Base-by-base conservation (phyloP, 352 stramenopile species). In the Thraustochytrium striatum region DNA sequence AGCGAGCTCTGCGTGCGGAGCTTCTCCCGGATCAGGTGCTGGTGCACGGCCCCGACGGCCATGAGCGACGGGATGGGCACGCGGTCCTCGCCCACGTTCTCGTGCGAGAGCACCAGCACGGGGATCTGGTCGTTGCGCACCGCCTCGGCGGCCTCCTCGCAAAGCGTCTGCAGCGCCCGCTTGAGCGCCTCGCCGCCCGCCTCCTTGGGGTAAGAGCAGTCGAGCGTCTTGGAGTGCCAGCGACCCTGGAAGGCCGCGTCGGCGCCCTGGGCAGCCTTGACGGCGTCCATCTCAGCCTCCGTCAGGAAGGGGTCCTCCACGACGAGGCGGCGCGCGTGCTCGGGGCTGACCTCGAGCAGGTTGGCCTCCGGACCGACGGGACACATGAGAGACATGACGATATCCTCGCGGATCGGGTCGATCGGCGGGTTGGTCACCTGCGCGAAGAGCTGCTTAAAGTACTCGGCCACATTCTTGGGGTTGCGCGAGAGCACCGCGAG, bases 391-490 rank as follows among this genome's bases (percentile, higher is more conserved):
- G 92, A 97, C 93, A 98, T 98, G 44, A 98, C 93, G 82, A 98
- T 89, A 83, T 98, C 93, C 85, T 98, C 94, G 65, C 93, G 92
- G 85, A 98, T 97, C 21, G 94, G 94, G 85, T 98, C 94, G 84
- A 98, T 98, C 2, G 94, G 94, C 57, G 94, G 94, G 84, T 98
- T 98, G 16, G 94, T 98, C 57, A 98, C 94, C 85, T 98, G 91
- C 1, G 86, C 88, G 72, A 96, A 96, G 2, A 93, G 87, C 85
- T 98, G 95, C 87, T 98, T 98, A 86, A 98, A 98, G 83, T 98
- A 98, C 83, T 98, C 95, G 83, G 95, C 97, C 2, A 94, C 86
- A 52, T 91, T 85, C 78, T 98, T 96, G 41, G 93, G 91, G 44
- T 94, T 89, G 82, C 95, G 87, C 33, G 91, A 97, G 44, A 95